Percentiles rank a stretch among this genome's conserved stretches.
phyloP scores from a whole-genome alignment of 2,329 filamentous ascomycete genomes.

The Colletotrichum neosansevieriae region DNA sequence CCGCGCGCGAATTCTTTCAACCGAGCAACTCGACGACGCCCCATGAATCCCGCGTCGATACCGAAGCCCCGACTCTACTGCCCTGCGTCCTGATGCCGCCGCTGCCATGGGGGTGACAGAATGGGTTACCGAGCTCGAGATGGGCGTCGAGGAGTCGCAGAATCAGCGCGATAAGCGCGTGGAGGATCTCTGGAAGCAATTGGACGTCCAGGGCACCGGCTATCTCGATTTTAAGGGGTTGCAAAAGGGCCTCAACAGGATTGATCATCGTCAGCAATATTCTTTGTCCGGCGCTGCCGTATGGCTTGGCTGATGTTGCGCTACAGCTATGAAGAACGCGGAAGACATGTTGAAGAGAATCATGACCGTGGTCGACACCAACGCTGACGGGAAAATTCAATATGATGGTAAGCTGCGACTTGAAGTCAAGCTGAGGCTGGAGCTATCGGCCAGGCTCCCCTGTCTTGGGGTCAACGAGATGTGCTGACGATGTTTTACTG shows the following conservation, averaged over 20 bases:
- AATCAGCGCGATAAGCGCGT: slow-evolving; percentile 85
- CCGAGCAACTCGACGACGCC: slow-evolving; percentile 21
- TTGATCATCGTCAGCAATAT: slow-evolving; percentile 83
- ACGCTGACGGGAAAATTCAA: slow-evolving; percentile 89
- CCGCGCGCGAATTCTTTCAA: not conserved
- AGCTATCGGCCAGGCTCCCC: slow-evolving; percentile 23
- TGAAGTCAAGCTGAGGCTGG: slow-evolving; percentile 22
- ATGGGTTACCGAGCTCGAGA: slow-evolving; percentile 64
- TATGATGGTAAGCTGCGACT: slow-evolving; percentile 76
- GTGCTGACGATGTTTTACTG: slow-evolving; percentile 32
- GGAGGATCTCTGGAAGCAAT: slow-evolving; percentile 83
- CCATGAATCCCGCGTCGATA: slow-evolving; percentile 47
- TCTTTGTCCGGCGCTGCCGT: slow-evolving; percentile 14
- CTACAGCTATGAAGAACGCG: slow-evolving; percentile 84
- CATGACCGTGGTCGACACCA: slow-evolving; percentile 84
- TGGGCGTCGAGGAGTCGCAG: slow-evolving; percentile 81
- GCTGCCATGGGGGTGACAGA: slow-evolving; percentile 60
- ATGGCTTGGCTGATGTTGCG: slow-evolving; percentile 25
- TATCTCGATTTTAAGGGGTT: slow-evolving; percentile 87
- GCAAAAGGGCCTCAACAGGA: slow-evolving; percentile 84
- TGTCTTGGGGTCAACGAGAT: slow-evolving; percentile 32
- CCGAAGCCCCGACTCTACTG: slow-evolving; percentile 42
- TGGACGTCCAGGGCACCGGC: slow-evolving; percentile 82
- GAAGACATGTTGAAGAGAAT: slow-evolving; percentile 86
- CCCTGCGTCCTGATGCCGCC: slow-evolving; percentile 41